Evolutionary conservation across 768 basidiomycete species (phyloP), one percentile per base, ranked within the genome.

Genomic region (Russula vinacea): DNA sequence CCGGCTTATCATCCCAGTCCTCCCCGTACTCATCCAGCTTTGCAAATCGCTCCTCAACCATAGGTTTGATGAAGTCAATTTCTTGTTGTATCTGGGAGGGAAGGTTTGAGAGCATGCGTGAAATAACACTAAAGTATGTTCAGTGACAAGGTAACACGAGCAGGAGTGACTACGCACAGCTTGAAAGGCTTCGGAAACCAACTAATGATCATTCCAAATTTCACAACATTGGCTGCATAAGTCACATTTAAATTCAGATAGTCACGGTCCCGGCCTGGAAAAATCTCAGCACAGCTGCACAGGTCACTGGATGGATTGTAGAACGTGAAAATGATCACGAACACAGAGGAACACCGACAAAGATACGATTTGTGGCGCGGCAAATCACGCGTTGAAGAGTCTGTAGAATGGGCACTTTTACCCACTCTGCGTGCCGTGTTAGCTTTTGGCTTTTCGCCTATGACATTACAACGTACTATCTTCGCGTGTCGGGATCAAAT

Each of bases 271-370:
- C 77, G 70, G 68, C 82, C 82, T 84, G 53, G 3, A 17, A 22
- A 19, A 17, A 47, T 11, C 10, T 52, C 40, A 37, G 19, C 13
- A 42, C 13, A 17, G 17, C 24, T 17, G 19, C 13, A 42, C 13
- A 17, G 17, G 29, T 17, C n/a, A 9, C 22, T 22, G 56, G 32
- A 47, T 2, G 11, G 1, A 22, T 47, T 26, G 22, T 35, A 44
- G n/a, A 17, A 4, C n/a, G 10, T 9, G 19, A 5, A 22, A 29
- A 40, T n/a, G 4, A 22, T 51, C 17, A 32, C 58, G 17, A 42
- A 56, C 81, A 82, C 8, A 80, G 62, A 1, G 81, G 80, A 5
- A 78, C 66, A 0, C 80, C 81, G 35, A 83, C 45, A 47, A 47
- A 22, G n/a, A 47, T 22, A 22, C 45, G 45, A 47, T 47, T 47